These are phyloP conservation scores for Dispira simplex DNA, from an alignment of 192 early-diverging fungal genomes.

Conservation along the genomic window DNA sequence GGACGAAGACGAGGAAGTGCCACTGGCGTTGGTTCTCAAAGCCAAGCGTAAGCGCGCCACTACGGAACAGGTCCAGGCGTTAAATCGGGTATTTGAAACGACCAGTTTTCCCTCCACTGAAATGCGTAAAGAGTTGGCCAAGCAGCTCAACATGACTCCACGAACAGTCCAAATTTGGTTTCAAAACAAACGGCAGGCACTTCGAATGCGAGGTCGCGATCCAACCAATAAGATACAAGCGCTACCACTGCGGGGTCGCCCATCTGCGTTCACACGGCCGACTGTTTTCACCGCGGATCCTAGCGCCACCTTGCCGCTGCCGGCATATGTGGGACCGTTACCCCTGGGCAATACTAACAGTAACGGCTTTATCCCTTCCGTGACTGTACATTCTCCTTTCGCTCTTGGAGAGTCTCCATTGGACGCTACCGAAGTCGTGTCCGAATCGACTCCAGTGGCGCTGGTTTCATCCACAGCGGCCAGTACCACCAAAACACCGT, in stretches of 20 bases:
- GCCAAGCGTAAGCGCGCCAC: conserved; percentile 71
- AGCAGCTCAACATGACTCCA: conserved; percentile 73
- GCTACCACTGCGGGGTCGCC: conserved; percentile 14
- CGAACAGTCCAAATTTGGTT: conserved; percentile 96
- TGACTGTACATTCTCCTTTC: background rate
- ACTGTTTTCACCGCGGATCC: background rate
- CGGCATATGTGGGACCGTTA: background rate
- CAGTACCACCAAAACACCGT: background rate
- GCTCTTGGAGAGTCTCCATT: background rate
- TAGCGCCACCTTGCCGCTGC: background rate
- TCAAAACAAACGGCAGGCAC: conserved; percentile 83
- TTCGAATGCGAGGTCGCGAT: conserved; percentile 36
- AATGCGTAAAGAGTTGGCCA: conserved; percentile 56
- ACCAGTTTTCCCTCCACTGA: conserved; percentile 77
- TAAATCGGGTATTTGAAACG: conserved; percentile 58
- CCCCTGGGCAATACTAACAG: background rate
- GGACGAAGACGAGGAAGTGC: conserved; percentile 3
- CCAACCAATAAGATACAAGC: conserved; percentile 29
- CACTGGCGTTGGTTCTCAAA: conserved; percentile 19
- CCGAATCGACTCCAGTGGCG: background rate
- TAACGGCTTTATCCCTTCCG: background rate
- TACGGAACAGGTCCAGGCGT: conserved; percentile 53
- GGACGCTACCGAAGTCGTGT: background rate
- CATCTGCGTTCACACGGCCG: conserved; percentile 6
- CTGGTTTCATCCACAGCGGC: background rate